Base-by-base conservation (phyloP, 2,329 filamentous ascomycete genomes). In the Fusarium bulbicola region DNA sequence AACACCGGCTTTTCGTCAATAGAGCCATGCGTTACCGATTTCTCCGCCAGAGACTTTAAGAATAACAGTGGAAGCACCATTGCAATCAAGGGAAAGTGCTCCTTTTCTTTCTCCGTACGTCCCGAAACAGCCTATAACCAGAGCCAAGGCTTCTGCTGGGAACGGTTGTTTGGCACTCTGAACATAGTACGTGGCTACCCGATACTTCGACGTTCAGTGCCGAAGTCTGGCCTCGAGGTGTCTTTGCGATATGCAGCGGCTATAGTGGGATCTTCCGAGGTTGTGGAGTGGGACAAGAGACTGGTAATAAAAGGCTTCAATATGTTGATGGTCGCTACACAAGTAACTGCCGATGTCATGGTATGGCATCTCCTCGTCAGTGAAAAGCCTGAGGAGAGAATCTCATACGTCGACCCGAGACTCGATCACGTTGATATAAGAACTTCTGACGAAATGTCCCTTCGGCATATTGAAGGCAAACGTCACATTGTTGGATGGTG, bases 401-500 rank as follows among this genome's bases (percentile, higher is more conserved):
- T 72, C 20, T 65, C 70, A 6, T 72, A 72, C 24, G 4, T 62
- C 2, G 70, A 72, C n/a, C 13, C 56, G 5, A 39, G 53, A 3
- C 50, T 72, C 0, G 46, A 68, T n/a, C 13, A 18, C 2, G 9
- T 68, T 21, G 12, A 26, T 7, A n/a, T 36, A 4, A 20, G 10
- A 13, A 1, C 9, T 24, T 47, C 37, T 8, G 52, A 47, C 0
- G 56, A n/a, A 3, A 32, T 58, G 26, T 47, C 37, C 1, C 59
- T 72, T 8, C 37, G 32, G 4, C 13, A 26, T 4, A 21, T 72
- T 16, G 57, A 68, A 39, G 20, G n/a, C 5, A 72, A 58, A 16
- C 59, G 70, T 1, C 70, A 72, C 11, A 24, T 72, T 8, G 13
- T 72, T 9, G 70, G 70, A 12, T 72, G 68, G 70, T 68, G 68